Percentiles rank a stretch among this genome's conserved stretches.
Conservation (phyloP, 164 flowering plant genomes). For the Dillenia suffruticosa region DNA sequence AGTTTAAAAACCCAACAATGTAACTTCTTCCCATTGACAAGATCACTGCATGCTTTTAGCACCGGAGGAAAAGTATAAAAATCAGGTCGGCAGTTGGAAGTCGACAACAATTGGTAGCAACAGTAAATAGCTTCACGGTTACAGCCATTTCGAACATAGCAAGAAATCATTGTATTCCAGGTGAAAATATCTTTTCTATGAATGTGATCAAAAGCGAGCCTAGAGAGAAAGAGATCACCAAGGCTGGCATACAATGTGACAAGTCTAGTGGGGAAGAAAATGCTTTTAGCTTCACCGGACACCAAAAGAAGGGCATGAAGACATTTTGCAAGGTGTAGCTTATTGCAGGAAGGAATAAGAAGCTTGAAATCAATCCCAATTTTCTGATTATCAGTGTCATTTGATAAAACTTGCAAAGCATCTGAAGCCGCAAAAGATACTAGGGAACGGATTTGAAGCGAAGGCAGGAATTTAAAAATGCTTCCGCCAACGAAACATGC, state of each 20-base stretch:
- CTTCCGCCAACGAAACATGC: too few relatives aligned
- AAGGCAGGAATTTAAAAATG: conserved; percentile 9
- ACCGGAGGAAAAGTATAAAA: conserved; percentile 63
- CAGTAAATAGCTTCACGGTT: conserved; percentile 39
- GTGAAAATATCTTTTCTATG: conserved; percentile 43
- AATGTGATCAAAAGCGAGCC: conserved; percentile 37
- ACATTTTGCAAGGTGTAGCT: conserved; percentile 31
- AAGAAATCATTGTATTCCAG: conserved; percentile 69
- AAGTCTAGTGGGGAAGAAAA: conserved; percentile 48
- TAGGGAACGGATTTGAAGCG: not conserved
- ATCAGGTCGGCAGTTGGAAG: conserved; percentile 48
- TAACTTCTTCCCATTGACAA: conserved; percentile 37
- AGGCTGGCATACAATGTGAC: conserved; percentile 49
- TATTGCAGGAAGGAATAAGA: conserved; percentile 42
- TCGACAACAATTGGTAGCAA: conserved; percentile 27
- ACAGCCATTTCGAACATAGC: conserved; percentile 43
- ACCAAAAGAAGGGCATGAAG: conserved; percentile 59
- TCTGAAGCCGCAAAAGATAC: conserved; percentile 13
- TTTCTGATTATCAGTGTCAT: conserved; percentile 14
- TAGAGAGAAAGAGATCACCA: conserved; percentile 38
- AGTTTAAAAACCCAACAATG: conserved; percentile 52
- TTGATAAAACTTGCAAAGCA: conserved; percentile 6
- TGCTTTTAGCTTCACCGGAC: conserved; percentile 36
- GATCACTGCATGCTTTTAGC: conserved; percentile 50
- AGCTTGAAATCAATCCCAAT: conserved; percentile 35